These are phyloP conservation scores for Diplocarpon rosae DNA, from an alignment of 2,329 filamentous ascomycete species.

Conservation along the genomic window DNA sequence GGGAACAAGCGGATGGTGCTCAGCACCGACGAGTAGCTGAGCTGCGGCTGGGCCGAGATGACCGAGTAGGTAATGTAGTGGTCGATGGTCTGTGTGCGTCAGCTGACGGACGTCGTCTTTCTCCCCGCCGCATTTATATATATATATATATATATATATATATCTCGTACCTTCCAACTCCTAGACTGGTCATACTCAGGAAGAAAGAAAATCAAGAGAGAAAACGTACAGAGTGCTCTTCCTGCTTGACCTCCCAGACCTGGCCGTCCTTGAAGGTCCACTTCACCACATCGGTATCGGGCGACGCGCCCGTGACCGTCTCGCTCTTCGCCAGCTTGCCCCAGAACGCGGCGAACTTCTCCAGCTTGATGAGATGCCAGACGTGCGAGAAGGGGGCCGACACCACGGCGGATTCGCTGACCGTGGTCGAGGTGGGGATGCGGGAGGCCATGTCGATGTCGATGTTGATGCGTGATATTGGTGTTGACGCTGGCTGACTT, in stretches of 20 bases:
- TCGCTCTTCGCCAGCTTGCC: slow-evolving; percentile 49
- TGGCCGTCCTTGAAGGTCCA: slow-evolving; percentile 64
- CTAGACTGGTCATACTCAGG: no score
- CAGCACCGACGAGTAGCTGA: slow-evolving; percentile 55
- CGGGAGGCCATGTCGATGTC: slow-evolving; percentile 8
- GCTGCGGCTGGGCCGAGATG: slow-evolving; percentile 53
- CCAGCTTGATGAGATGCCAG: slow-evolving; percentile 67
- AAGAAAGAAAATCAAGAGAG: no score
- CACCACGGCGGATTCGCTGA: slow-evolving; percentile 58
- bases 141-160: no score
- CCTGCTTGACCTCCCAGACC: slow-evolving; percentile 61
- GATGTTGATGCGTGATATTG: slow-evolving; percentile 1
- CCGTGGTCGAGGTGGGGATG: slow-evolving; percentile 56
- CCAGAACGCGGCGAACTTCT: slow-evolving; percentile 59
- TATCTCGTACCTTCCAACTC: no score
- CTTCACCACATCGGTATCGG: slow-evolving; percentile 57
- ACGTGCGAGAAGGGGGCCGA: slow-evolving; percentile 53
- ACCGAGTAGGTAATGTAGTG: slow-evolving; percentile 67
- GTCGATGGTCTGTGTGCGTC: slow-evolving; percentile 49
- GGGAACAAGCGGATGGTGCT: slow-evolving; percentile 56
- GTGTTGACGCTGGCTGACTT: background rate
- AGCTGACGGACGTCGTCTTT: background rate
- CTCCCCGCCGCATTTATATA: no score
- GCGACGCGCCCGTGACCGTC: slow-evolving; percentile 48
- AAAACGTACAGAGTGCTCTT: slow-evolving; percentile 60